A percentile compares a stretch with the other conserved stretches of the same genome.
Conservation (phyloP, 306 rosid species). For the Malus orientalis region DNA sequence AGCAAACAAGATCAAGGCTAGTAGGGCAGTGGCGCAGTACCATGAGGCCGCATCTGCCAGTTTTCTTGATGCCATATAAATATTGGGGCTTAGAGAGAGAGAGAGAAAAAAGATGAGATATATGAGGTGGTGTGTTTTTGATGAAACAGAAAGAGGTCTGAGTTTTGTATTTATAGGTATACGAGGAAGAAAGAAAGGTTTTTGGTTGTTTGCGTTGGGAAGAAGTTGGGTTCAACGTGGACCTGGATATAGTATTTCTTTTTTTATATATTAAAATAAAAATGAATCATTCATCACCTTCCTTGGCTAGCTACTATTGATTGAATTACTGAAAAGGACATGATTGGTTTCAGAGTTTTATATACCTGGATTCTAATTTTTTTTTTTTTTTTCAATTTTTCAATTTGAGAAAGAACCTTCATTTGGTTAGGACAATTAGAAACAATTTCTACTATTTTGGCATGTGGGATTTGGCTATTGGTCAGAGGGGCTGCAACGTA, state of each 20-base stretch:
- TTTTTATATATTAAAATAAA: not conserved
- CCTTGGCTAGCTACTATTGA: not conserved
- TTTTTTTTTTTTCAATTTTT: not conserved
- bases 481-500: not conserved
- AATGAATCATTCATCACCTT: not conserved
- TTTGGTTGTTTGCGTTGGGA: conserved; percentile 25
- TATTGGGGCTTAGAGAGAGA: not conserved
- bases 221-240: conserved; percentile 23
- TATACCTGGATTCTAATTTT: not conserved
- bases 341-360: not conserved
- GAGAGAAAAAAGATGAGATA: not conserved
- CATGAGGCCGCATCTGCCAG: conserved; percentile 50
- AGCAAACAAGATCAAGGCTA: conserved; percentile 45
- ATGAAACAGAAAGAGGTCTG: not conserved
- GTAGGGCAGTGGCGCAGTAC: conserved; percentile 41
- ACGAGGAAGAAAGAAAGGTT: not conserved
- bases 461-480: too few relatives aligned
- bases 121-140: not conserved
- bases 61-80: not conserved
- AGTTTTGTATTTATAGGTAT: not conserved
- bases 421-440: not conserved
- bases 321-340: not conserved
- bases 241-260: not conserved
- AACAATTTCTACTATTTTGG: not conserved
- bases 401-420: not conserved